Evolutionary conservation across 2,329 filamentous ascomycete genomes (phyloP), one percentile per base, ranked within the genome.

Genomic region (Lithohypha guttulata): DNA sequence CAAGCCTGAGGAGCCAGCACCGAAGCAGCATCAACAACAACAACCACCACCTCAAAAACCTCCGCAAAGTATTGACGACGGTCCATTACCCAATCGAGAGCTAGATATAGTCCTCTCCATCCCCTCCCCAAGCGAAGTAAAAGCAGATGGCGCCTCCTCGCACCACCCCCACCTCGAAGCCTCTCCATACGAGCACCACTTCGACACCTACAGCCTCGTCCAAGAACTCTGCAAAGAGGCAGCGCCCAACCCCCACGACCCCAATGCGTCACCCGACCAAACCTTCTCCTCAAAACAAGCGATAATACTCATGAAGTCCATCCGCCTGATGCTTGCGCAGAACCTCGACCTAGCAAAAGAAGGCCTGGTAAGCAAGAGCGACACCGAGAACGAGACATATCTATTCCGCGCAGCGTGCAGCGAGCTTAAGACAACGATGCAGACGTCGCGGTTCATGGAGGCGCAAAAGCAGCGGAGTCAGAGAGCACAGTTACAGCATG

Each of bases 371-470:
- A 85, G 80, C 59, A 95, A 94, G 61, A 85, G 80, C 30, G 84
- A 94, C 53, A 82, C 94, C 25, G 89, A 96, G 57, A 98, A 96
- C 58, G 84, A 95, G 61, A 79, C 79, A 6, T 98, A 98, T 57
- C 71, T 98, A 8, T 98, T 98, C 66, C 76, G 81, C 38, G 91
- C 91, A 2, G 91, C 91, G 2, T 95, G 89, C 58, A 87, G 83
- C 2, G 91, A 98, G 63, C 72, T 98, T 22, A 77, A 79, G 51
- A 87, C 85, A 17, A 91, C 95, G 57, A 77, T 96, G 13, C 79
- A 76, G 48, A 85, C 86, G 46, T 79, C 79, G 39, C 71, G 85
- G 17, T 79, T 81, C 49, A 70, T 77, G 0, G 79, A 84, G 49
- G 79, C 86, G 47, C 87, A 95, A 60, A 74, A 79, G 43, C 81